Conservation (phyloP, 495 filamentous ascomycete species). For the Penicillium robsamsonii region DNA sequence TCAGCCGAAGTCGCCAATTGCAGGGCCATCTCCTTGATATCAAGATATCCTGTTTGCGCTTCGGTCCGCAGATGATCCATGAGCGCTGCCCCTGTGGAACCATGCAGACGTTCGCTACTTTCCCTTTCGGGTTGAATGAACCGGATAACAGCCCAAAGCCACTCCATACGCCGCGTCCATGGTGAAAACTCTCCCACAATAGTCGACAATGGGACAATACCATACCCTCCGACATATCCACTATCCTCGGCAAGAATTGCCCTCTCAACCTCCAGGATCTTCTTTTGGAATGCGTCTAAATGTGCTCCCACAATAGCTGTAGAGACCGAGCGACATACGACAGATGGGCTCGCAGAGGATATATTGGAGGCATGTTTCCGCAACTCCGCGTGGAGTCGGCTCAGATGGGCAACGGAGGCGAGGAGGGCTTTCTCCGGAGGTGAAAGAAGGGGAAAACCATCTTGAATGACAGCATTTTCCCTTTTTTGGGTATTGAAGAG, state of each 20-base stretch:
- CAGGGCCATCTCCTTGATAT: slow-evolving; percentile 72
- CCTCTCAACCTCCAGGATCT: slow-evolving; percentile 80
- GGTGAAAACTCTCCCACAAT: slow-evolving; percentile 78
- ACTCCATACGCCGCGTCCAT: slow-evolving; percentile 81
- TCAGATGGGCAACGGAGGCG: slow-evolving; percentile 68
- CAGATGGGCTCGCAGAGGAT: slow-evolving; percentile 66
- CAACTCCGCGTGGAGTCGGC: slow-evolving; percentile 69
- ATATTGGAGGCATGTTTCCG: slow-evolving; percentile 61
- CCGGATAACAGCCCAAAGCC: slow-evolving; percentile 70
- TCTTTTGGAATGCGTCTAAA: slow-evolving; percentile 74
- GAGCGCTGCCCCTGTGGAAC: slow-evolving; percentile 61
- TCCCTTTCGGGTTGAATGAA: slow-evolving; percentile 55
- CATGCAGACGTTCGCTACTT: slow-evolving; percentile 19
- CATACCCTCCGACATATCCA: slow-evolving; percentile 78
- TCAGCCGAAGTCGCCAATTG: slow-evolving; percentile 76
- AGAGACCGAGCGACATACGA: slow-evolving; percentile 85
- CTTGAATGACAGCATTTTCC: slow-evolving; percentile 38
- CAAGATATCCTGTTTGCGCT: slow-evolving; percentile 82
- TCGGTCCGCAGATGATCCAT: slow-evolving; percentile 73
- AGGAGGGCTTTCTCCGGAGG: slow-evolving; percentile 82
- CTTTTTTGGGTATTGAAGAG: slow-evolving; percentile 58
- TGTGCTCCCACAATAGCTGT: slow-evolving; percentile 70
- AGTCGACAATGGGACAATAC: slow-evolving; percentile 85
- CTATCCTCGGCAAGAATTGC: slow-evolving; percentile 69
- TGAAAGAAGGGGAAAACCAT: slow-evolving; percentile 57